These are phyloP conservation scores for Pistacia atlantica DNA, from an alignment of 345 rosid genomes.

Conservation along the genomic window DNA sequence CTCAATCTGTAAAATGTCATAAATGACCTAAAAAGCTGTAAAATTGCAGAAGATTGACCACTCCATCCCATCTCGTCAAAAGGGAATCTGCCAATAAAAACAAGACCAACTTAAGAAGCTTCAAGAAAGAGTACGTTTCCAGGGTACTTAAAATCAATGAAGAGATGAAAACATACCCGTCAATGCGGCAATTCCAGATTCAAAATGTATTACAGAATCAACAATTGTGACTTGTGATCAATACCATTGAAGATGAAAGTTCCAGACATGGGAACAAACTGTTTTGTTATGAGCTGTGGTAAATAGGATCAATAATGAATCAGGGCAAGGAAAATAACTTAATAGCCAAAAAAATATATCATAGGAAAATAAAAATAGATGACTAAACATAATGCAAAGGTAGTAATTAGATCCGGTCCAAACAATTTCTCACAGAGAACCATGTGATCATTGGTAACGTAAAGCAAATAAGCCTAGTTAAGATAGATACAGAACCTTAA, in stretches of 20 bases:
- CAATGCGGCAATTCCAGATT: conserved; percentile 2
- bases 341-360: neutral
- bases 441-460: too few species aligned
- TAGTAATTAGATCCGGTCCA: neutral
- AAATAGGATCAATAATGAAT: conserved; percentile 4
- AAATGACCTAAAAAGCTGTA: neutral
- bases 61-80: conserved; percentile 9
- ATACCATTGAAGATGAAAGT: conserved; percentile 91
- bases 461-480: neutral
- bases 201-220: conserved; percentile 44
- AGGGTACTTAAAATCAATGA: neutral
- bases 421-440: neutral
- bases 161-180: conserved; percentile 6
- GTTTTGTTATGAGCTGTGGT: conserved; percentile 82
- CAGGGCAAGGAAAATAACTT: neutral
- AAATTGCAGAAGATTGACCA: conserved; percentile 3
- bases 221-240: conserved; percentile 87
- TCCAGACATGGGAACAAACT: conserved; percentile 88
- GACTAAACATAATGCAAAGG: neutral
- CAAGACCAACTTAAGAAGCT: neutral
- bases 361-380: neutral
- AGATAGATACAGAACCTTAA: conserved; percentile 57
- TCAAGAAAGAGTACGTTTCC: neutral
- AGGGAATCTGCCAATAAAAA: conserved; percentile 24
- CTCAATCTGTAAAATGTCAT: neutral